Base-by-base conservation (phyloP, 2,329 filamentous ascomycete species). In the Zalaria obscura region DNA sequence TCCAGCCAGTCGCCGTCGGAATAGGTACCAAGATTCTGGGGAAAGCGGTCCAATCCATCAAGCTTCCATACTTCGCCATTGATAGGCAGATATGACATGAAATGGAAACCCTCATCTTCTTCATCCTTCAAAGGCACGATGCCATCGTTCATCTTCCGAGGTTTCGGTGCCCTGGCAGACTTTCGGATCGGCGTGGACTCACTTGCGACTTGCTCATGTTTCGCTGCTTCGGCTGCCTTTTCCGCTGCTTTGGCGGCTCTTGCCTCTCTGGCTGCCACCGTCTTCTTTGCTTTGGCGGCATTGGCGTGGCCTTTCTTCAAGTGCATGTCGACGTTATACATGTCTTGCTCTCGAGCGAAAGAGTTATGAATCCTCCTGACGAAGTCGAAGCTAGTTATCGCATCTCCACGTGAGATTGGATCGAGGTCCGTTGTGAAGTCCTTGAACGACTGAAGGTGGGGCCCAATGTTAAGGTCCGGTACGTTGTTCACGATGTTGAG, bases 401-500 rank as follows among this genome's bases (percentile, higher is more conserved):
- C 72, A 53, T 88, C 72, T 7, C 89, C 91, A 35, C 87, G 77
- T 27, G 84, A 68, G 5, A 81, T 72, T 2, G 88, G 81, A 10
- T 74, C 73, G 47, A 94, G 73, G 9, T 69, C 55, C 48, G 66
- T 66, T 0, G 88, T 93, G 32, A 77, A 75, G 0, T 77, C 64
- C 52, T 84, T 89, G 65, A 96, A 93, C 9, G 68, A 63, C 27
- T 68, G 61, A 1, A 96, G 70, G 45, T 79, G 69, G n/a, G 75
- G 63, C 3, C 87, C 86, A 4, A 95, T 70, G 7, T 76, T 63
- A 3, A 86, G 61, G 0, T 66, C 68, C 0, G 75, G 65, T 25
- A 78, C 71, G 55, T 96, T 96, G 75, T 94, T 93, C 55, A 94
- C 67, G 45, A 95, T 93, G 53, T 96, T 96, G 51, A 95, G 72